These are phyloP conservation scores for Microascus cirrosus DNA, from an alignment of 2,329 filamentous ascomycete genomes.

Conservation along the genomic window DNA sequence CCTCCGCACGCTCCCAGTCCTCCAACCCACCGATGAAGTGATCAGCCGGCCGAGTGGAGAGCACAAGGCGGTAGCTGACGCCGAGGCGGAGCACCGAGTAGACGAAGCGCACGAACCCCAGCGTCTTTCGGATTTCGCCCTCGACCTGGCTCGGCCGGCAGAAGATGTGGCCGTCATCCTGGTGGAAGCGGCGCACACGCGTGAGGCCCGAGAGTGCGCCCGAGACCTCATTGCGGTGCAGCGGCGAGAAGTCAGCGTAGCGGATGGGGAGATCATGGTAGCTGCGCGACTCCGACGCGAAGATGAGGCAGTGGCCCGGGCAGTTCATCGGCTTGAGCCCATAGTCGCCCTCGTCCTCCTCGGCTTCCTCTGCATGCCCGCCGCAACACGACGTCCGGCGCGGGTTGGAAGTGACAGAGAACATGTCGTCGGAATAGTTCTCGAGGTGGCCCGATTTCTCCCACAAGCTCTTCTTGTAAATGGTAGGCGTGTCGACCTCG, in stretches of 20 bases:
- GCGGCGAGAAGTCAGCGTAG: slow-evolving; percentile 76
- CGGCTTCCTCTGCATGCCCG: slow-evolving; percentile 15
- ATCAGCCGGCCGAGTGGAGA: slow-evolving; percentile 68
- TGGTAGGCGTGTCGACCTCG: slow-evolving; percentile 80
- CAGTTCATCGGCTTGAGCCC: slow-evolving; percentile 92
- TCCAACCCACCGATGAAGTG: slow-evolving; percentile 66
- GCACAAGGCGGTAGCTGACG: slow-evolving; percentile 56
- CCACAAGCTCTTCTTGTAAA: slow-evolving; percentile 85
- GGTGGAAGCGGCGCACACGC: slow-evolving; percentile 75
- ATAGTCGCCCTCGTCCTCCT: slow-evolving; percentile 60
- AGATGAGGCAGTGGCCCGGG: slow-evolving; percentile 78
- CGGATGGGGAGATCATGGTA: slow-evolving; percentile 75
- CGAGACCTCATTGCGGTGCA: slow-evolving; percentile 80
- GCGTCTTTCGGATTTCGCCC: slow-evolving; percentile 59
- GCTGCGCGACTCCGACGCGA: slow-evolving; percentile 59
- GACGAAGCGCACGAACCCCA: slow-evolving; percentile 63
- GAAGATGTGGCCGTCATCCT: slow-evolving; percentile 88
- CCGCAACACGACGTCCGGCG: slow-evolving; percentile 19
- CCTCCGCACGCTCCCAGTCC: slow-evolving; percentile 43
- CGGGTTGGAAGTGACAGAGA: slow-evolving; percentile 54
- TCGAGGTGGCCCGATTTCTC: slow-evolving; percentile 77
- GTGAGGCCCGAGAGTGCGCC: slow-evolving; percentile 74
- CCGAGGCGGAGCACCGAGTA: slow-evolving; percentile 62
- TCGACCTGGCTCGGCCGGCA: slow-evolving; percentile 68
- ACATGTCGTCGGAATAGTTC: slow-evolving; percentile 90